phyloP scores from a whole-genome alignment of 352 stramenopile genomes.

The Globisporangium iwayamae region DNA sequence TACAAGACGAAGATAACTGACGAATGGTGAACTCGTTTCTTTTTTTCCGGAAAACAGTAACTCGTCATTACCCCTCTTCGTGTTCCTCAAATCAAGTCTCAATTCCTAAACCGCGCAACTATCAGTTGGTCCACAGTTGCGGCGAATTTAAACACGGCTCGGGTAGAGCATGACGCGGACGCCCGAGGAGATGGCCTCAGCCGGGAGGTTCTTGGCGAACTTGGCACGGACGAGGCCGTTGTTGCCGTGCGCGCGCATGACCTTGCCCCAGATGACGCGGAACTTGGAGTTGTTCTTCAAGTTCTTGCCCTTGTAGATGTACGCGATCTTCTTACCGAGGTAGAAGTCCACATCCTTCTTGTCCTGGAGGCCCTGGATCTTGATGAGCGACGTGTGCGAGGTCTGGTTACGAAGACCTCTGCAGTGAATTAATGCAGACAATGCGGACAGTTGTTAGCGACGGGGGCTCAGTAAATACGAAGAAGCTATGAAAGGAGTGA shows the following conservation, averaged over 20 bases:
- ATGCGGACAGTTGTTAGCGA: not conserved
- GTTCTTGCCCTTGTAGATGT: constrained; percentile 99
- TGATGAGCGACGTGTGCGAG: constrained; percentile 97
- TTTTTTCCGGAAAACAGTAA: constrained; percentile 15
- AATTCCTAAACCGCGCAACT: constrained; percentile 23
- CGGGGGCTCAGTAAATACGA: not conserved
- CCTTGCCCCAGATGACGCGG: constrained; percentile 99
- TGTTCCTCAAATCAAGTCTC: constrained; percentile 22
- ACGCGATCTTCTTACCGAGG: constrained; percentile 99
- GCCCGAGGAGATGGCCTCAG: constrained; percentile 94
- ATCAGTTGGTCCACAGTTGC: not conserved
- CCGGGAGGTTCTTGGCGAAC: constrained; percentile 98
- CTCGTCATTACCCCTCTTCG: constrained; percentile 41
- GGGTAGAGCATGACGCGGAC: constrained; percentile 99
- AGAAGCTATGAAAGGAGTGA: not conserved
- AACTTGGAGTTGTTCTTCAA: constrained; percentile 97
- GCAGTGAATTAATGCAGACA: not conserved
- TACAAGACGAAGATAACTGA: not conserved
- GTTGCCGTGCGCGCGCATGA: constrained; percentile 96
- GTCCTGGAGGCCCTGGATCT: constrained; percentile 98
- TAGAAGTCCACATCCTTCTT: constrained; percentile 99
- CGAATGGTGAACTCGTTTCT: constrained; percentile 5
- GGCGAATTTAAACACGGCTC: constrained; percentile 91
- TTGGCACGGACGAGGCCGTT: constrained; percentile 98
- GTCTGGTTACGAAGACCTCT: constrained; percentile 96